phyloP scores from a whole-genome alignment of 2,329 filamentous ascomycete genomes.

The Trichophyton equinum region DNA sequence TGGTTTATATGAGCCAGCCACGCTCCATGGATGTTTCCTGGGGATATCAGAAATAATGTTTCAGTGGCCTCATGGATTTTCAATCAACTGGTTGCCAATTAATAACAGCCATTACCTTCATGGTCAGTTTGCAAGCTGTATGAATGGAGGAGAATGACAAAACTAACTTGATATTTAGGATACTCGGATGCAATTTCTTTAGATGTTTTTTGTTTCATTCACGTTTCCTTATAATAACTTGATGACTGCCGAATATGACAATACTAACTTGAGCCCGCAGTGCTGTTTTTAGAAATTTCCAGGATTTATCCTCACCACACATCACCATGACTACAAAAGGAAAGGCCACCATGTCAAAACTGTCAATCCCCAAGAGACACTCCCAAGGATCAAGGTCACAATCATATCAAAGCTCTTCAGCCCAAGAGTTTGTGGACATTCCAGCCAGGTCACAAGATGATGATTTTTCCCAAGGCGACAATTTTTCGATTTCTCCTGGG shows the following conservation, averaged over 20 bases:
- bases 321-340: slow-evolving; percentile 27
- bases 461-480: slow-evolving; percentile 32
- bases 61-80: slow-evolving; percentile 1
- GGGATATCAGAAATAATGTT: background rate
- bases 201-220: background rate
- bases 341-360: slow-evolving; percentile 27
- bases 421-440: slow-evolving; percentile 29
- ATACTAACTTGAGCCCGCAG: slow-evolving; percentile 10
- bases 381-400: slow-evolving; percentile 23
- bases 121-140: background rate
- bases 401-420: slow-evolving; percentile 24
- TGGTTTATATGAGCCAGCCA: slow-evolving; percentile 1
- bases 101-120: background rate
- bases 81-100: background rate
- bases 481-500: slow-evolving; percentile 31
- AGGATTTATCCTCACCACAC: background rate
- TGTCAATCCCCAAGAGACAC: slow-evolving; percentile 24
- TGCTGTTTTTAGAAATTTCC: background rate
- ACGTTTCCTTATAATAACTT: background rate
- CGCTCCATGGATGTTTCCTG: background rate
- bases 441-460: slow-evolving; percentile 32
- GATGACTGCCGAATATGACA: background rate
- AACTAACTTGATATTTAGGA: background rate
- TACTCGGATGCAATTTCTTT: background rate
- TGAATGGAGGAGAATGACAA: background rate